phyloP scores from a whole-genome alignment of 1,284 basidiomycete species.

The Stereum hirsutum region DNA sequence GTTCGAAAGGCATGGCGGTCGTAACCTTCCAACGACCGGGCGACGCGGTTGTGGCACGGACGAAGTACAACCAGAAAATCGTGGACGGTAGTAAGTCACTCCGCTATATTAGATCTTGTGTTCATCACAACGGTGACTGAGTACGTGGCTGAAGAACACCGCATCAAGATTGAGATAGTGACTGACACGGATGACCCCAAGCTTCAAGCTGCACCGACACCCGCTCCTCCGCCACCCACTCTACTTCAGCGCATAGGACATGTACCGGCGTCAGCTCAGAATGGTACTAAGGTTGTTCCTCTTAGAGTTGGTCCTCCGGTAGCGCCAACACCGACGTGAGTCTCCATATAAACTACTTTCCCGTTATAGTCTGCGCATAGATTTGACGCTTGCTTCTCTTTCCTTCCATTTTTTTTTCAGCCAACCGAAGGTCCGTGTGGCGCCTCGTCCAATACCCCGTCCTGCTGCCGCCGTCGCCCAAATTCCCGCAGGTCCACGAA shows the following conservation, averaged over 20 bases:
- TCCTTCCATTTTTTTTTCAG: background rate
- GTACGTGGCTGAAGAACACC: slow-evolving; percentile 35
- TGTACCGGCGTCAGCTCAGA: too few species aligned
- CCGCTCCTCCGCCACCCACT: slow-evolving; percentile 22
- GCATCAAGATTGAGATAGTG: slow-evolving; percentile 62
- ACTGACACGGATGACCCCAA: slow-evolving; percentile 29
- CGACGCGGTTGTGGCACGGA: slow-evolving; percentile 50
- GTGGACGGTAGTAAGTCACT: slow-evolving; percentile 59
- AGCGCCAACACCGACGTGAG: background rate
- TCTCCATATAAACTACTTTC: background rate
- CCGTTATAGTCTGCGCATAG: too few species aligned
- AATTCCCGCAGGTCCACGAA: slow-evolving; percentile 12
- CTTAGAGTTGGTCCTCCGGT: background rate
- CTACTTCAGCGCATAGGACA: slow-evolving; percentile 18
- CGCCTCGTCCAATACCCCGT: background rate
- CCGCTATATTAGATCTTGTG: background rate
- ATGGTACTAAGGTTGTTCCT: background rate
- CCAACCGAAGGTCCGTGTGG: background rate
- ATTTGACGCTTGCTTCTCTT: background rate
- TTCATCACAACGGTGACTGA: too few species aligned
- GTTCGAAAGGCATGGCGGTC: slow-evolving; percentile 69
- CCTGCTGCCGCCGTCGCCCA: background rate
- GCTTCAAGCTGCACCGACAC: slow-evolving; percentile 11
- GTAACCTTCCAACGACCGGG: slow-evolving; percentile 51
- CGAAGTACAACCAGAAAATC: slow-evolving; percentile 65